phyloP scores from a whole-genome alignment of 1,284 basidiomycete species.

The Sporisorium scitamineum region DNA sequence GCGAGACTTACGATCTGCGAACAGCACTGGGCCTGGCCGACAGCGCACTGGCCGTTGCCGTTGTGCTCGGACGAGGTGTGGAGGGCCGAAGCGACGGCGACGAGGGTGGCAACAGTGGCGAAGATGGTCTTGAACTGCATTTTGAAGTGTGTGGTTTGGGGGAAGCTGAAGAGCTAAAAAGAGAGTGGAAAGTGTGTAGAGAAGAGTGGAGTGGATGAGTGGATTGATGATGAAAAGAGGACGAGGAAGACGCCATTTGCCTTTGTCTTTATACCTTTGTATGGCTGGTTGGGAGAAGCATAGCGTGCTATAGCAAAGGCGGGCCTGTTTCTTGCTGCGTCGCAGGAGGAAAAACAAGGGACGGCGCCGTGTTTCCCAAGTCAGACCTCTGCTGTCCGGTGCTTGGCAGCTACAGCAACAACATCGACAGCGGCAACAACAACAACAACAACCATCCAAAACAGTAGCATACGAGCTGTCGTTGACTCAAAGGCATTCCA shows the following conservation, averaged over 20 bases:
- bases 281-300: neutral
- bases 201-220: constrained; percentile 51
- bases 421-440: neutral
- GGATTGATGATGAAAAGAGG: constrained; percentile 55
- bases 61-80: constrained; percentile 29
- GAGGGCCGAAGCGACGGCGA: constrained; percentile 47
- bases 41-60: constrained; percentile 52
- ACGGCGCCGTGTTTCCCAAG: neutral
- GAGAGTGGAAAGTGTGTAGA: constrained; percentile 39
- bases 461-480: constrained; percentile 5
- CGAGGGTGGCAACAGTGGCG: constrained; percentile 44
- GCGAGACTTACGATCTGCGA: constrained; percentile 37
- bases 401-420: neutral
- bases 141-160: constrained; percentile 33
- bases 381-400: neutral
- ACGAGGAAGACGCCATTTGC: constrained; percentile 28
- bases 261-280: constrained; percentile 51
- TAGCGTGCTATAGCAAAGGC: constrained; percentile 20
- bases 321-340: constrained; percentile 6
- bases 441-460: constrained; percentile 1
- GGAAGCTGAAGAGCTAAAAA: constrained; percentile 47
- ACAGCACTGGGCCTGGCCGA: constrained; percentile 55
- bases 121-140: constrained; percentile 63
- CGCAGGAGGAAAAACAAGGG: neutral
- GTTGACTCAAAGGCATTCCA: neutral